A percentile compares a stretch with the other conserved stretches of the same genome.
These are phyloP conservation scores for Globisporangium rhizosaccharum DNA, from an alignment of 352 stramenopile species.

Conservation along the genomic window DNA sequence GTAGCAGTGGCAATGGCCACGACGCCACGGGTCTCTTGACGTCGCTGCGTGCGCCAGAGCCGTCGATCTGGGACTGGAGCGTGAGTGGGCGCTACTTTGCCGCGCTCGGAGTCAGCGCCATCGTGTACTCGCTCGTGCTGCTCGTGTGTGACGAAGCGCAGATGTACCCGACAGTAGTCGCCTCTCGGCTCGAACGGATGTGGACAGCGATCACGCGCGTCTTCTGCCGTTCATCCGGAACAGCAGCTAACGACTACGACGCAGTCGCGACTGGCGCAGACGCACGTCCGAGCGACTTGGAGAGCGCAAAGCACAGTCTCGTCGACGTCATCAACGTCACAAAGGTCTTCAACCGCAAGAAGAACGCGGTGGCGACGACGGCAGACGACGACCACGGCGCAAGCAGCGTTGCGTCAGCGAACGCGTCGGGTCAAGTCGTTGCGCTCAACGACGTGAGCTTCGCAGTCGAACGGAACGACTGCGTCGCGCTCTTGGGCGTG, in stretches of 20 bases:
- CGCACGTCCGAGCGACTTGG: slow-evolving; percentile 8
- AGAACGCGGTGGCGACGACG: slow-evolving; percentile 3
- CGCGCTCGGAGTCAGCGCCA: slow-evolving; percentile 31
- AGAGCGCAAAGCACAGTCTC: slow-evolving; percentile 30
- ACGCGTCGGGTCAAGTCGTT: slow-evolving; percentile 50
- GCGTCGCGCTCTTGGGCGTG: slow-evolving; percentile 90
- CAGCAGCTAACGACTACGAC: background rate
- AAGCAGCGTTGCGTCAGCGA: slow-evolving; percentile 16
- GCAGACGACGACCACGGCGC: slow-evolving; percentile 4
- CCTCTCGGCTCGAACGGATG: slow-evolving; percentile 11
- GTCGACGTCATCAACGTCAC: slow-evolving; percentile 44
- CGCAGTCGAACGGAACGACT: slow-evolving; percentile 80
- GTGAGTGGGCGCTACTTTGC: slow-evolving; percentile 36
- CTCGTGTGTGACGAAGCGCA: slow-evolving; percentile 52
- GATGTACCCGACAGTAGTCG: slow-evolving; percentile 67
- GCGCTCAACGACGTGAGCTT: slow-evolving; percentile 77
- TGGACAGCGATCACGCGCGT: slow-evolving; percentile 15
- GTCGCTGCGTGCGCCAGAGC: slow-evolving; percentile 15
- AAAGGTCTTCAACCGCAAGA: slow-evolving; percentile 66
- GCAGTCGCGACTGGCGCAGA: background rate
- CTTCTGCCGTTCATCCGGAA: background rate
- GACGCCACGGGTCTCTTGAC: slow-evolving; percentile 19
- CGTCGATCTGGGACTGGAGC: slow-evolving; percentile 46
- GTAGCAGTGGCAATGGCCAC: background rate
- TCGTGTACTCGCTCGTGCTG: slow-evolving; percentile 48